A percentile compares a stretch with the other conserved stretches of the same genome.
phyloP scores from a whole-genome alignment of 108 stramenopile genomes.

The Cyclostephanos tholiformis region DNA sequence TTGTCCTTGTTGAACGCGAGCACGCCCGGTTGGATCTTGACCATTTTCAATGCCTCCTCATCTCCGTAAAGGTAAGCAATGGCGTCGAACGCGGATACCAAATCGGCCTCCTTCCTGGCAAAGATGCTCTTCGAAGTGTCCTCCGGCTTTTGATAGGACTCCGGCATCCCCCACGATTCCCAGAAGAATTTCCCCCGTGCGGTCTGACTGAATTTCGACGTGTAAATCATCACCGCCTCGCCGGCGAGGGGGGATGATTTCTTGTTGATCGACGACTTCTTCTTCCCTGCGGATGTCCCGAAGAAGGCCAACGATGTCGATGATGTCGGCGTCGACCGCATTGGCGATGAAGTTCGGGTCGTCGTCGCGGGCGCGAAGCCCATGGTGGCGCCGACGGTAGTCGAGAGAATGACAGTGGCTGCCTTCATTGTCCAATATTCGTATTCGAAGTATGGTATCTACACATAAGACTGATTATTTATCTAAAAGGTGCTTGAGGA shows the following conservation, averaged over 20 bases:
- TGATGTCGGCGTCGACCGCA: background rate
- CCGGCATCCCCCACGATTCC: conserved; percentile 62
- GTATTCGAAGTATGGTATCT: too few species aligned
- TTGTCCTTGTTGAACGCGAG: conserved; percentile 68
- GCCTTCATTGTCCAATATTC: conserved; percentile 16
- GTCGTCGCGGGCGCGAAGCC: conserved; percentile 24
- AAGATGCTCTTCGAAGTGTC: conserved; percentile 33
- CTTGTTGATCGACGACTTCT: conserved; percentile 16
- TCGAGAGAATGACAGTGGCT: conserved; percentile 6
- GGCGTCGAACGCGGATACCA: conserved; percentile 52
- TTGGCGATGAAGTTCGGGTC: background rate
- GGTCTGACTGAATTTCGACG: conserved; percentile 44
- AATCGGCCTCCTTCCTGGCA: conserved; percentile 46
- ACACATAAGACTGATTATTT: too few species aligned
- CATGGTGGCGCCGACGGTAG: conserved; percentile 7
- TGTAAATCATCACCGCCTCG: conserved; percentile 62
- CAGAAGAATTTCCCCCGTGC: conserved; percentile 43
- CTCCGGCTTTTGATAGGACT: conserved; percentile 28
- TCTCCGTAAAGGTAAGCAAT: conserved; percentile 83
- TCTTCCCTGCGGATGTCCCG: conserved; percentile 24
- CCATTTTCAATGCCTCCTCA: conserved; percentile 81
- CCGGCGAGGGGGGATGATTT: conserved; percentile 48
- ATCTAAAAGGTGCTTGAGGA: too few species aligned
- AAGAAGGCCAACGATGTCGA: conserved; percentile 46
- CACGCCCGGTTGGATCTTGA: conserved; percentile 67